Evolutionary conservation across 805 yeast species (phyloP).

Genomic region (Candida boidinii): DNA sequence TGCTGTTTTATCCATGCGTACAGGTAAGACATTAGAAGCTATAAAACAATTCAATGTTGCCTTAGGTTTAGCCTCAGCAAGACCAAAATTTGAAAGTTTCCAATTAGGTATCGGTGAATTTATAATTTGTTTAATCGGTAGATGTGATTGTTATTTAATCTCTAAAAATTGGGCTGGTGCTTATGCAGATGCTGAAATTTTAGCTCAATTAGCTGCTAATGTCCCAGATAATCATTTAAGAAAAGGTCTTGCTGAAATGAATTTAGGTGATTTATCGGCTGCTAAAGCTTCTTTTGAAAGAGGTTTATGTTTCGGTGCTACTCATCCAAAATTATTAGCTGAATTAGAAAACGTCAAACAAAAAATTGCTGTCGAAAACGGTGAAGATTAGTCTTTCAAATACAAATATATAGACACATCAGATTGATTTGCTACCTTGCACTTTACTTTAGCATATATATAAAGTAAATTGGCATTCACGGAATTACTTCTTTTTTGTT

Average conservation of each 20-base stretch:
- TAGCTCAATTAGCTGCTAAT: slow-evolving; percentile 47
- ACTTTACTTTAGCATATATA: too few relatives aligned
- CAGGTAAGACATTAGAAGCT: slow-evolving; percentile 48
- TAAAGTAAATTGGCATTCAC: too few relatives aligned
- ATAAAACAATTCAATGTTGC: slow-evolving; percentile 58
- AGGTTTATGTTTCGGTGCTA: slow-evolving; percentile 57
- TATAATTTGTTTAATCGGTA: slow-evolving; percentile 54
- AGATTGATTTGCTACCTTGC: too few relatives aligned
- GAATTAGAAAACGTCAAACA: slow-evolving; percentile 39
- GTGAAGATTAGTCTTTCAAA: slow-evolving; percentile 27
- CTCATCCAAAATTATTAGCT: slow-evolving; percentile 37
- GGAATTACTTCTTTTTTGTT: too few relatives aligned
- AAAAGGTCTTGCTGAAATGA: slow-evolving; percentile 54
- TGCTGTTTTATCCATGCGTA: slow-evolving; percentile 50
- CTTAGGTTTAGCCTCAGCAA: slow-evolving; percentile 55
- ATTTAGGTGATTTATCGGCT: slow-evolving; percentile 52
- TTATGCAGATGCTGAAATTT: slow-evolving; percentile 59
- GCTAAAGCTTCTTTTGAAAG: slow-evolving; percentile 65
- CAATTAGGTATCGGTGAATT: slow-evolving; percentile 65
- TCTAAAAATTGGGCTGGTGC: slow-evolving; percentile 49
- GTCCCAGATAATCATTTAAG: slow-evolving; percentile 67
- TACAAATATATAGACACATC: too few relatives aligned
- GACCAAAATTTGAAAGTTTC: slow-evolving; percentile 69
- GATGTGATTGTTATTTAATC: slow-evolving; percentile 62
- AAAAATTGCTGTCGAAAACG: slow-evolving; percentile 48